Percentiles rank a stretch among this genome's conserved stretches.
phyloP scores from a whole-genome alignment of 108 stramenopile genomes.

The Cyclotella sp. region DNA sequence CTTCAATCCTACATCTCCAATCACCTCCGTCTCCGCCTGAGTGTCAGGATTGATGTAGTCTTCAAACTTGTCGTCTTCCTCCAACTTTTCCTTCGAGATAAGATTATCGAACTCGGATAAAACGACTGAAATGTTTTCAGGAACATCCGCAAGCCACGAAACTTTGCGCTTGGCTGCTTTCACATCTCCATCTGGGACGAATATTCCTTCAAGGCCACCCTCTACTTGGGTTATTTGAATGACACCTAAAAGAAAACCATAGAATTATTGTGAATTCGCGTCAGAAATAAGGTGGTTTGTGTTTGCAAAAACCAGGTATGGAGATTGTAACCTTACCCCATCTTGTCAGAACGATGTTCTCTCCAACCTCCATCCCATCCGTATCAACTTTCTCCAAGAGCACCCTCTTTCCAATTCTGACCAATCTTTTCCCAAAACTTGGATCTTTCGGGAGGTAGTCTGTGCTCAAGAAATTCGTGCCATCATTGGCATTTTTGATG shows the following conservation, averaged over 20 bases:
- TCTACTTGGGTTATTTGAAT: constrained; percentile 88
- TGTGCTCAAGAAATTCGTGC: constrained; percentile 61
- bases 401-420: constrained; percentile 74
- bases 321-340: constrained; percentile 78
- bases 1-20: constrained; percentile 86
- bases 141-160: constrained; percentile 89
- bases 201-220: constrained; percentile 76
- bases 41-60: constrained; percentile 93
- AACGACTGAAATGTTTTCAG: constrained; percentile 54
- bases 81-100: constrained; percentile 93
- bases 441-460: constrained; percentile 94
- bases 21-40: constrained; percentile 78
- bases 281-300: not conserved
- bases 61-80: constrained; percentile 96
- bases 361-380: constrained; percentile 84
- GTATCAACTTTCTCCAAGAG: constrained; percentile 93
- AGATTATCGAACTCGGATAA: constrained; percentile 98
- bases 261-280: not conserved
- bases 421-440: constrained; percentile 80
- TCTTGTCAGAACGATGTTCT: constrained; percentile 91
- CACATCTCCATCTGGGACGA: constrained; percentile 89
- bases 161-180: constrained; percentile 94
- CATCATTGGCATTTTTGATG: constrained; percentile 76
- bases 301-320: not conserved
- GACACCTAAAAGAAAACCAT: constrained; percentile 53